Evolutionary conservation across 2,329 filamentous ascomycete genomes (phyloP).

Genomic region (Amauroascus verrucosus): DNA sequence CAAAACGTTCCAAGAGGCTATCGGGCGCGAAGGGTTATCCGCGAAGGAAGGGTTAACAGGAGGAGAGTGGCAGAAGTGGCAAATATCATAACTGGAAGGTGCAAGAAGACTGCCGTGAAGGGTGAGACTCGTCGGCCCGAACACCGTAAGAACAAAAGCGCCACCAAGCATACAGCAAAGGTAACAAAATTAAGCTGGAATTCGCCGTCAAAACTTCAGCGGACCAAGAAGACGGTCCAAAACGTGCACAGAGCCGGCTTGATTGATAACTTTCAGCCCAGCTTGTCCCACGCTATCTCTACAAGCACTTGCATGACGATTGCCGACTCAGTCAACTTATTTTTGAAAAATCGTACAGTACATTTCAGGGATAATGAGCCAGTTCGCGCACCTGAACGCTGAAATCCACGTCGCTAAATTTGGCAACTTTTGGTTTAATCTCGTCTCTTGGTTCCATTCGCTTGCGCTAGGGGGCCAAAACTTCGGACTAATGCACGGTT

Average conservation of each 20-base stretch:
- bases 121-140: background rate
- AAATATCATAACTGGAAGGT: slow-evolving; percentile 18
- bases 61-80: slow-evolving; percentile 25
- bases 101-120: slow-evolving; percentile 13
- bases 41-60: slow-evolving; percentile 31
- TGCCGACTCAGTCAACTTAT: background rate
- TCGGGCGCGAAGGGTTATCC: slow-evolving; percentile 27
- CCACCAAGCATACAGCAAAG: background rate
- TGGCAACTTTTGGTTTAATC: background rate
- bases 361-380: background rate
- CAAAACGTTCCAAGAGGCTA: slow-evolving; percentile 29
- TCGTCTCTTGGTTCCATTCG: background rate
- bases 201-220: background rate
- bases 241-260: background rate
- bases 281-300: background rate
- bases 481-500: background rate
- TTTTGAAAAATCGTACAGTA: background rate
- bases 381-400: background rate
- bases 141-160: background rate
- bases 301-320: background rate
- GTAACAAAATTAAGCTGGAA: background rate
- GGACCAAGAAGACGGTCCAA: background rate
- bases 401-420: background rate
- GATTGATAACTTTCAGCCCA: background rate
- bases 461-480: background rate